A percentile compares a stretch with the other conserved stretches of the same genome.
Evolutionary conservation across 306 rosid species (phyloP).

Genomic region (Sophora flavescens): DNA sequence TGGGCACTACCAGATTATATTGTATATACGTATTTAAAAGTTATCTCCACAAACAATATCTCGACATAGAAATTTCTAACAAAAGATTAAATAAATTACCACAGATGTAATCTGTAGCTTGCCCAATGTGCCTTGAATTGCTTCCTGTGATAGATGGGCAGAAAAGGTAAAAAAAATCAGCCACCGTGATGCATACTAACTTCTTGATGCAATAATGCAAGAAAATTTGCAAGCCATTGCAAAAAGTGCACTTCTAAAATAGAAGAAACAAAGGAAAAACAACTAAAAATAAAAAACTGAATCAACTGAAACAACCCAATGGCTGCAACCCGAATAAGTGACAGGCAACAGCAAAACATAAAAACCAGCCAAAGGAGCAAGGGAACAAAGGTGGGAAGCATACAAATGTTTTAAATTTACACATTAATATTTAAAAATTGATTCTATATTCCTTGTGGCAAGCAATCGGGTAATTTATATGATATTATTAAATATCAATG

Average conservation of each 20-base stretch:
- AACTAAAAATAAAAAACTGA: conserved; percentile 13
- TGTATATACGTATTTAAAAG: neutral
- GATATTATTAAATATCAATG: neutral
- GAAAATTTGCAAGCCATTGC: conserved; percentile 1
- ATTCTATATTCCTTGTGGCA: neutral
- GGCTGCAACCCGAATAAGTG: conserved; percentile 7
- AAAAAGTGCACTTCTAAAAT: neutral
- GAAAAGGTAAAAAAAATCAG: conserved; percentile 28
- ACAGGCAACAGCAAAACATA: neutral
- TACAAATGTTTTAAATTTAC: neutral
- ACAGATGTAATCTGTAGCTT: conserved; percentile 70
- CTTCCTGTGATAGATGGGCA: conserved; percentile 59
- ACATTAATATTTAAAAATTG: neutral
- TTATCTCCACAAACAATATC: conserved; percentile 11
- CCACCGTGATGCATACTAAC: conserved; percentile 28
- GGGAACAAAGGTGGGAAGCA: neutral
- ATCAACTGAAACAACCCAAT: conserved; percentile 10
- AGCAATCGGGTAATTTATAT: neutral
- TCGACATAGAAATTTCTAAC: conserved; percentile 23
- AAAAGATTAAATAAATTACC: conserved; percentile 62
- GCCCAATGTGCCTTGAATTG: conserved; percentile 63
- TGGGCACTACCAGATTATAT: conserved; percentile 22
- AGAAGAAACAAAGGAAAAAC: conserved; percentile 10
- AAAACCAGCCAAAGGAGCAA: conserved; percentile 26
- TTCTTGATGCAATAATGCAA: conserved; percentile 22